Conservation (phyloP, 768 basidiomycete species). For the Leccinum obscurum region DNA sequence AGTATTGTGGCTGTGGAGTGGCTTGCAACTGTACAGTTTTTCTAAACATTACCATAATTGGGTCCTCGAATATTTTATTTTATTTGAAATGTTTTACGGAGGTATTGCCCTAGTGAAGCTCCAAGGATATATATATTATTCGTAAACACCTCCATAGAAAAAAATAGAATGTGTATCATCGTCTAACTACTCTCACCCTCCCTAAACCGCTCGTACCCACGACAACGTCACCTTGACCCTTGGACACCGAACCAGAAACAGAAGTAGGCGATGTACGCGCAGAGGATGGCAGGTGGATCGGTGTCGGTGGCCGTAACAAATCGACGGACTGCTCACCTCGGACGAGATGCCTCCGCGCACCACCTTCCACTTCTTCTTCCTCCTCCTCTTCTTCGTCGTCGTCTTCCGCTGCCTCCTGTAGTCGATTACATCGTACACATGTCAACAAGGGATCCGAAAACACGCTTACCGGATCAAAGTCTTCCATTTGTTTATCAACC, state of each 20-base stretch:
- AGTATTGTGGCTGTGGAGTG: conserved; percentile 47
- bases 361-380: conserved; percentile 34
- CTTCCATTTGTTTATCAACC: conserved; percentile 77
- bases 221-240: conserved; percentile 40
- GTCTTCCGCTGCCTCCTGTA: conserved; percentile 54
- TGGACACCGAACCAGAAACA: conserved; percentile 47
- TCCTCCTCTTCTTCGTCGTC: conserved; percentile 60
- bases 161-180: conserved; percentile 34
- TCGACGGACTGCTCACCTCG: conserved; percentile 39
- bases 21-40: conserved; percentile 64
- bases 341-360: conserved; percentile 28
- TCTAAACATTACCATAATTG: conserved; percentile 15
- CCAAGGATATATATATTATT: conserved; percentile 16
- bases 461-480: conserved; percentile 75
- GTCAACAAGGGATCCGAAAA: neutral
- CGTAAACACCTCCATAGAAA: conserved; percentile 17
- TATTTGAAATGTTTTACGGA: neutral
- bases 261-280: conserved; percentile 54
- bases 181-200: conserved; percentile 53
- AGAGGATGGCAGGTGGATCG: conserved; percentile 42
- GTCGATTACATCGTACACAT: conserved; percentile 3
- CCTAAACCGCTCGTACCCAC: conserved; percentile 32
- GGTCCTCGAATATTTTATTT: neutral
- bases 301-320: conserved; percentile 40
- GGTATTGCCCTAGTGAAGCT: neutral